Percentiles rank a stretch among this genome's conserved stretches.
phyloP scores from a whole-genome alignment of 257 asterid species.

The Schizonepeta tenuifolia region DNA sequence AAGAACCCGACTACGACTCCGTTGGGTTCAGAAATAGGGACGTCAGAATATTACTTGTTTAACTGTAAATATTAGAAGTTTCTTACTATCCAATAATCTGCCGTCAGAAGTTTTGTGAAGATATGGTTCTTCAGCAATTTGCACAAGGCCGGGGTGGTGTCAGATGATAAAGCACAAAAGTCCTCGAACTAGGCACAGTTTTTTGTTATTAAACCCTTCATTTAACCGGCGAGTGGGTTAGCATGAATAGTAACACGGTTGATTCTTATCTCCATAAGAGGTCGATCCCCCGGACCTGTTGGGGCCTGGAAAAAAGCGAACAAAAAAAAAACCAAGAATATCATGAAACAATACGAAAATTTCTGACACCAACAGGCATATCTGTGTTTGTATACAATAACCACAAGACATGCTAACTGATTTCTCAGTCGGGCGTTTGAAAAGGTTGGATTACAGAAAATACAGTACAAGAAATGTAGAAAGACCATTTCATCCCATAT shows the following conservation, averaged over 20 bases:
- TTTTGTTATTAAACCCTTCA: slow-evolving; percentile 3
- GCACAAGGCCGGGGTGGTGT: neutral
- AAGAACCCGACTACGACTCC: slow-evolving; percentile 12
- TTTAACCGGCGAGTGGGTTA: slow-evolving; percentile 91
- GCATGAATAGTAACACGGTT: slow-evolving; percentile 93
- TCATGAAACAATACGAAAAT: slow-evolving; percentile 1
- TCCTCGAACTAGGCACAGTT: slow-evolving; percentile 5
- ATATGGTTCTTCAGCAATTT: neutral
- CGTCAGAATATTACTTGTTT: neutral
- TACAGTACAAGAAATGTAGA: neutral
- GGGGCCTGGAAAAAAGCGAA: slow-evolving; percentile 62
- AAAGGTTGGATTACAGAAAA: neutral
- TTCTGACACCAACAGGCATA: neutral
- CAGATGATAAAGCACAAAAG: slow-evolving; percentile 16
- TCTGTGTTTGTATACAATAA: neutral
- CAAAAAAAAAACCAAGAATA: no score
- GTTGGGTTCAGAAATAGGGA: slow-evolving; percentile 1
- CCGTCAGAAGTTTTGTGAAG: neutral
- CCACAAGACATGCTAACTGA: neutral
- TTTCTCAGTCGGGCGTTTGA: neutral
- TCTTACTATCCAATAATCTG: neutral
- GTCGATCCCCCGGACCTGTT: slow-evolving; percentile 84
- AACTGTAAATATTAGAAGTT: slow-evolving; percentile 1
- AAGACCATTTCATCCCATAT: neutral
- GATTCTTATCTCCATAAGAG: slow-evolving; percentile 91